Conservation (phyloP, 768 basidiomycete genomes). For the Candolleomyces efflorescens region DNA sequence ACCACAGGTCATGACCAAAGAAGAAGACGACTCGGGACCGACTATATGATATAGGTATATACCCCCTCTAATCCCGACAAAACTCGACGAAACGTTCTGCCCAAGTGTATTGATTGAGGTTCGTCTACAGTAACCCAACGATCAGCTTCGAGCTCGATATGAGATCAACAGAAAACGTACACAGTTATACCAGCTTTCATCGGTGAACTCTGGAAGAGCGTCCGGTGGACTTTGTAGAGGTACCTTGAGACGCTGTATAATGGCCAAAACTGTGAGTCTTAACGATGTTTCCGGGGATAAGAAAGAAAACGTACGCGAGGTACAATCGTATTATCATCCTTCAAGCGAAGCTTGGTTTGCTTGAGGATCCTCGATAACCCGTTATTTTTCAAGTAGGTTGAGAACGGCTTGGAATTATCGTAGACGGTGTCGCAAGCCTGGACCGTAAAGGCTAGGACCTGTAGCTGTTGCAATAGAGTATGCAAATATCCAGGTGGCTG, state of each 20-base stretch:
- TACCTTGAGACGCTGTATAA: background rate
- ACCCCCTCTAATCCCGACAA: background rate
- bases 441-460: background rate
- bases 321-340: slow-evolving; percentile 22
- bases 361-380: slow-evolving; percentile 14
- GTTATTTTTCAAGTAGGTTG: slow-evolving; percentile 22
- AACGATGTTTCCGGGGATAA: background rate
- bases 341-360: slow-evolving; percentile 17
- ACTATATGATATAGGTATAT: too few species aligned
- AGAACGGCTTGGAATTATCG: slow-evolving; percentile 28
- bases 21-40: too few species aligned
- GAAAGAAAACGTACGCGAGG: slow-evolving; percentile 13
- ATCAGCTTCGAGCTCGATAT: background rate
- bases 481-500: too few species aligned
- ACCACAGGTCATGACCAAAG: too few species aligned
- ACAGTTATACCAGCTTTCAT: slow-evolving; percentile 3
- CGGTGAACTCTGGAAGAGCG: background rate
- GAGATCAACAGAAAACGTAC: background rate
- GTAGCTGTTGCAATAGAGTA: too few species aligned
- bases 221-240: slow-evolving; percentile 1
- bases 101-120: slow-evolving; percentile 3
- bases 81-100: slow-evolving; percentile 11
- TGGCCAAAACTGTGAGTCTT: background rate
- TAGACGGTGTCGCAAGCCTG: slow-evolving; percentile 11
- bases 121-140: background rate